Base-by-base conservation (phyloP, 352 stramenopile genomes). In the Pilasporangium apinafurcum region DNA sequence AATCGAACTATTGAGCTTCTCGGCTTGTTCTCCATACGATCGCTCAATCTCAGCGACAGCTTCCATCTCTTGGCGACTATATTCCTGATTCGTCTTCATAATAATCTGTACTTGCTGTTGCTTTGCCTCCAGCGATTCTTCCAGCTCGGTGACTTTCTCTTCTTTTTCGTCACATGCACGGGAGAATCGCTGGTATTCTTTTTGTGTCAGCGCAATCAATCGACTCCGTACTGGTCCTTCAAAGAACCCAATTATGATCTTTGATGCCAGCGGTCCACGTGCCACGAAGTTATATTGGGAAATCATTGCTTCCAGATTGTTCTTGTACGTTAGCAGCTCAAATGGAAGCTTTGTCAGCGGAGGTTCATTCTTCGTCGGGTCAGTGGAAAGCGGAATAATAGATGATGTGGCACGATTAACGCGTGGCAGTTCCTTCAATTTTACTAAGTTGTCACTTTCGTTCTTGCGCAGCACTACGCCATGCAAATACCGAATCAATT, bases 241-340 rank as follows among this genome's bases (percentile, higher is more conserved):
- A 30, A 83, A 72, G 50, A 89, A 85, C 1, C 62, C 71, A 9
- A 77, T 65, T 18, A 89, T 30, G 8, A 85, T 60, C 17, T 54
- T 66, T 3, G 68, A 52, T 22, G 62, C 53, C 13, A 77, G 59
- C 26, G 73, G 71, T 0, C 77, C 77, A 20, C 73, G 73, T 10
- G 77, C 65, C 12, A 89, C 53, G 28, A 89, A 89, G 37, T 83
- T 70, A 53, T 86, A 89, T 44, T 89, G 77, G 2, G 77, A 89
- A 10, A 85, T 56, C 66, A 89, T 76, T 8, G 77, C 77, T 33
- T 89, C 77, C 4, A 89, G 29, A 27, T 89, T 89, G 48, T 63
- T 83, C 50, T 86, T 85, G 60, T 89, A 89, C 5, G 77, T 83
- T 30, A 89, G 27, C 30, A 89, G 41, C 48, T 89, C 70, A 17